Percentiles rank a stretch among this genome's conserved stretches.
Conservation (phyloP, 2,329 filamentous ascomycete species). For the Mollisiaceae sp. region DNA sequence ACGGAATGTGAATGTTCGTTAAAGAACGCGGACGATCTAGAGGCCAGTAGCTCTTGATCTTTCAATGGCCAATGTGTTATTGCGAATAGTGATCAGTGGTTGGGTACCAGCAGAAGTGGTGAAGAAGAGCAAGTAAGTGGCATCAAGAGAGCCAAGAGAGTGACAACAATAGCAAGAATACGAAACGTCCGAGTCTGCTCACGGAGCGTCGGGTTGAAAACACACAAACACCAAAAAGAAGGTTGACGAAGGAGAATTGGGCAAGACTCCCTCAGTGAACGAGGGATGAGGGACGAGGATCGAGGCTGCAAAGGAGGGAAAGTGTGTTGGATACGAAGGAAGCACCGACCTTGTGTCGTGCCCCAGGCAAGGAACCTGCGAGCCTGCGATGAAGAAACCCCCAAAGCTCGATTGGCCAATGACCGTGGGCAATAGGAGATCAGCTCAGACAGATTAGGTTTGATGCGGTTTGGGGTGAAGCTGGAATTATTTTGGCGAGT, state of each 20-base stretch:
- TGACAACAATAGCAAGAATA: constrained; percentile 28
- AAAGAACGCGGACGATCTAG: constrained; percentile 24
- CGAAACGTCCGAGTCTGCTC: constrained; percentile 34
- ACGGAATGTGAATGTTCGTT: constrained; percentile 10
- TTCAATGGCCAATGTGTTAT: constrained; percentile 24
- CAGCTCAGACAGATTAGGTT: constrained; percentile 22
- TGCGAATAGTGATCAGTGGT: constrained; percentile 10
- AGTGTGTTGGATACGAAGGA: constrained; percentile 20
- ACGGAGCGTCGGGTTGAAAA: constrained; percentile 22
- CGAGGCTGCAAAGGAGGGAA: background rate
- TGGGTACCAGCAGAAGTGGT: constrained; percentile 21
- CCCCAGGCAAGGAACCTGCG: background rate
- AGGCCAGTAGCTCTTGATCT: constrained; percentile 28
- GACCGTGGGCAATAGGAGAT: background rate
- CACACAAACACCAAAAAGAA: constrained; percentile 23
- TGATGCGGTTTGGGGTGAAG: constrained; percentile 23
- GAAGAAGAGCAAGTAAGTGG: constrained; percentile 15
- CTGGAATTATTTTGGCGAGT: background rate
- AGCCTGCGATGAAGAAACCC: background rate
- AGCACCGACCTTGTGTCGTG: constrained; percentile 15
- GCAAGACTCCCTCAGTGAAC: constrained; percentile 20
- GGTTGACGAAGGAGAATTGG: constrained; percentile 22
- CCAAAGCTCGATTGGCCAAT: background rate
- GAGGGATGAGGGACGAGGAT: constrained; percentile 19
- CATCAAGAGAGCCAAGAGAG: constrained; percentile 33